Conservation (phyloP, 345 rosid genomes). For the Acer campestre region DNA sequence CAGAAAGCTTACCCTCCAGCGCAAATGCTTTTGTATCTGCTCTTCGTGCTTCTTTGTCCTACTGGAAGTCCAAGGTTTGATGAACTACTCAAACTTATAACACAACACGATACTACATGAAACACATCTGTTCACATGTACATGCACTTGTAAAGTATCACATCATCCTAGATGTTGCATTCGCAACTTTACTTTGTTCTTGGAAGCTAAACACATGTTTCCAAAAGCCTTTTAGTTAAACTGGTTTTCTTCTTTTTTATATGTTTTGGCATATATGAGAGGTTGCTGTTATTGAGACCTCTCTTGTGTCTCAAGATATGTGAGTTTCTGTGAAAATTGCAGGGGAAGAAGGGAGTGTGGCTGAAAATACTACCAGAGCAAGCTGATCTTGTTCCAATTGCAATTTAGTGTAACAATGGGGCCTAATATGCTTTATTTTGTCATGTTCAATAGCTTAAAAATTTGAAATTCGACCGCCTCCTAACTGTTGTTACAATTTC, state of each 20-base stretch:
- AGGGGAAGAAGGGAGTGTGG: conserved; percentile 58
- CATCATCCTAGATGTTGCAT: neutral
- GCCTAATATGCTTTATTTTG: neutral
- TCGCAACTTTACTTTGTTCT: neutral
- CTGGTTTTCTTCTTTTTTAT: too few species aligned
- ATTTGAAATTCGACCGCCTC: neutral
- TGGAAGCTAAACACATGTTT: too few species aligned
- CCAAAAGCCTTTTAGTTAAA: too few species aligned
- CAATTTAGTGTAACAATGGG: conserved; percentile 19
- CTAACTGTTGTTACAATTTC: neutral
- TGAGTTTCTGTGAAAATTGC: conserved; percentile 1
- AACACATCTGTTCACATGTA: neutral
- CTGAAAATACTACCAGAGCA: conserved; percentile 40
- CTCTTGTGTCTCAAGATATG: too few species aligned
- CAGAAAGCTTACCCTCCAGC: conserved; percentile 33
- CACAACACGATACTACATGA: too few species aligned
- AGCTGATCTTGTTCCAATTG: conserved; percentile 53
- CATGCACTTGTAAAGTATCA: neutral
- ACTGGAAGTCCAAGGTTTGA: conserved; percentile 46
- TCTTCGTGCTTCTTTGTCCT: conserved; percentile 36
- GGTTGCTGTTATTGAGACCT: too few species aligned
- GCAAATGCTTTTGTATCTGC: conserved; percentile 47
- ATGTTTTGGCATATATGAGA: neutral
- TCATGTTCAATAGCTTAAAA: neutral
- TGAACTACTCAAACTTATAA: neutral